Evolutionary conservation across 2,329 filamentous ascomycete genomes (phyloP).

Genomic region (Orbilia oligospora): DNA sequence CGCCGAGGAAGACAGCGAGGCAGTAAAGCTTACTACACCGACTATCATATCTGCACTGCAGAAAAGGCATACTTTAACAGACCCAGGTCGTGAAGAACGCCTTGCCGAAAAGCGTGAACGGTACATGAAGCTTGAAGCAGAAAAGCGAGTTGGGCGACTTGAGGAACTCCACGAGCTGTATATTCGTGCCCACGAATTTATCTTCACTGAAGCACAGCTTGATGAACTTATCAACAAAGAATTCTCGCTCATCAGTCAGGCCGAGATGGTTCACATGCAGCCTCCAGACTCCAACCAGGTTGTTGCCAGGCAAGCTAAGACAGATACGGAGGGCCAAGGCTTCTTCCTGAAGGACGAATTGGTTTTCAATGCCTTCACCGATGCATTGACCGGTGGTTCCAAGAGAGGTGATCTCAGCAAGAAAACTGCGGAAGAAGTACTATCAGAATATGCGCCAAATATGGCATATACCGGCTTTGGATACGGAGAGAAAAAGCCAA

Average conservation of each 20-base stretch:
- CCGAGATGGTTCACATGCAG: conserved; percentile 5
- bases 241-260: conserved; percentile 67
- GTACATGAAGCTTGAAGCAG: conserved; percentile 65
- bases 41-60: conserved; percentile 73
- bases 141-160: conserved; percentile 74
- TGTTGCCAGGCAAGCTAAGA: conserved; percentile 11
- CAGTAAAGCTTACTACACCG: conserved; percentile 81
- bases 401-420: neutral
- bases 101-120: conserved; percentile 66
- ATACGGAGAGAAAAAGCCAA: neutral
- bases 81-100: conserved; percentile 74
- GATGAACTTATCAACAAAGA: conserved; percentile 79
- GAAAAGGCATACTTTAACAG: conserved; percentile 72
- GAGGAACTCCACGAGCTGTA: conserved; percentile 89
- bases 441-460: neutral
- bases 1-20: conserved; percentile 77
- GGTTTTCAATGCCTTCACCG: conserved; percentile 15
- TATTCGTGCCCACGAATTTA: conserved; percentile 88
- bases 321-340: neutral
- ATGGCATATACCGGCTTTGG: conserved; percentile 16
- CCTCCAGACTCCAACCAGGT: conserved; percentile 28
- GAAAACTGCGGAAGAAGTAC: neutral
- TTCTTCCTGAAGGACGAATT: conserved; percentile 33
- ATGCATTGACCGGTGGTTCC: conserved; percentile 51
- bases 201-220: conserved; percentile 84